Evolutionary conservation across 1,284 basidiomycete species (phyloP), one percentile per base, ranked within the genome.

Genomic region (Trametes versicolor): DNA sequence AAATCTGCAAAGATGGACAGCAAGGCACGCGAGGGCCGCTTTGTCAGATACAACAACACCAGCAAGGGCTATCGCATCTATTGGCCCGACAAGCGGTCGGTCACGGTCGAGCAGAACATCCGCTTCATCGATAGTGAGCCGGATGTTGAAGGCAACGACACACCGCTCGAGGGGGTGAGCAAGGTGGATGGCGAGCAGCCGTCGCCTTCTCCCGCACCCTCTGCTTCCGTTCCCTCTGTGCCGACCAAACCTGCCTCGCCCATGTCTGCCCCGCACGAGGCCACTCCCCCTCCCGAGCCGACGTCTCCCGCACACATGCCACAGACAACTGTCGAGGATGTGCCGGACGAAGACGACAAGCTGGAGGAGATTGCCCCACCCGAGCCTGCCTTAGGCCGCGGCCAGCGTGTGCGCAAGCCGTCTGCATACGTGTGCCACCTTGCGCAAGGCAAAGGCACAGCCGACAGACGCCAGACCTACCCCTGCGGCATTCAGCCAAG

Each of bases 61-160:
- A 75, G 72, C 32, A 77, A 76, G 50, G 80, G 74, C 0, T 70
- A 73, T 55, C 53, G 74, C 0, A 69, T 81, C 17, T 80, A 79
- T 60, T 81, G 78, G 77, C 74, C 76, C 1, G 60, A 56, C 2
- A 72, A 74, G 34, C 58, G 64, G 0, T 60, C 43, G 1, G 66
- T 81, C 13, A 67, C 69, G 8, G 68, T 81, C 17, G 77, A 82
- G 65, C 59, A 75, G 10, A 76, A 81, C 58, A 67, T 81, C 21
- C 32, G n/a, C 2, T 70, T 70, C 56, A 25, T 39, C 9, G n/a
- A 32, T 37, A 34, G n/a, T 19, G 48, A 50, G 25, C 48, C 48
- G 27, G 48, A 23, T n/a, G 48, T 50, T 23, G 48, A 23, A n/a
- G n/a, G n/a, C n/a, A n/a, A n/a, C n/a, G n/a, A n/a, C n/a, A n/a